Conservation (phyloP, 257 asterid species). For the Cynanchum wilfordii region DNA sequence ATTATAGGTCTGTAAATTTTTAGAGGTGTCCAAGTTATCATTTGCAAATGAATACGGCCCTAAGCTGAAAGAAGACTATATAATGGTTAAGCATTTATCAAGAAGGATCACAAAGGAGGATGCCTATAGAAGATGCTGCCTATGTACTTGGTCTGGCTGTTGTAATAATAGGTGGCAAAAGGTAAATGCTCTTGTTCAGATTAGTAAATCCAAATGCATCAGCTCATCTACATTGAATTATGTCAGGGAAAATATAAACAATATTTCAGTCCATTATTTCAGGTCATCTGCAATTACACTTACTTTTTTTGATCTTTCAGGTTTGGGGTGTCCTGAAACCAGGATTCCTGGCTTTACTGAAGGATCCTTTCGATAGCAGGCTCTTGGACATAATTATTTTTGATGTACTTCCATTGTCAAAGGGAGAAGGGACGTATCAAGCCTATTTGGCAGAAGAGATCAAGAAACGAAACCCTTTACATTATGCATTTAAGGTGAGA, state of each 20-base stretch:
- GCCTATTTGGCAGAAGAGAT: constrained; percentile 50
- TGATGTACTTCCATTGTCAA: constrained; percentile 52
- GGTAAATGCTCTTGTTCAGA: constrained; percentile 36
- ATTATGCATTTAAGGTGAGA: constrained; percentile 73
- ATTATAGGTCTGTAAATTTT: constrained; percentile 81
- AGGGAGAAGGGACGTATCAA: constrained; percentile 40
- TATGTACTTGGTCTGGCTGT: constrained; percentile 52
- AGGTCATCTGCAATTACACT: neutral
- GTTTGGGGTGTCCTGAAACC: constrained; percentile 94
- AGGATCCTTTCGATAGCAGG: constrained; percentile 64
- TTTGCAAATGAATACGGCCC: constrained; percentile 82
- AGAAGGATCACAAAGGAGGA: constrained; percentile 41
- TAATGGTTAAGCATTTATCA: constrained; percentile 65
- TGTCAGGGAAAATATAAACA: too few species aligned
- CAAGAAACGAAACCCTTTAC: constrained; percentile 64
- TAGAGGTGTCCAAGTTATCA: constrained; percentile 95
- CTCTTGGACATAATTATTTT: constrained; percentile 72
- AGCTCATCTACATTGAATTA: neutral
- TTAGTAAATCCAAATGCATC: neutral
- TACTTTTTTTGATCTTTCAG: constrained; percentile 35
- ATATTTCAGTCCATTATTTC: too few species aligned
- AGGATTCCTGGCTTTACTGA: constrained; percentile 85
- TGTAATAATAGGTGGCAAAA: constrained; percentile 76
- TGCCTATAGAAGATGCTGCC: constrained; percentile 48
- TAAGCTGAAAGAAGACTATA: constrained; percentile 89